A percentile compares a stretch with the other conserved stretches of the same genome.
These are phyloP conservation scores for Taphrina confusa DNA, from an alignment of 1,139 yeast genomes.

Conservation along the genomic window DNA sequence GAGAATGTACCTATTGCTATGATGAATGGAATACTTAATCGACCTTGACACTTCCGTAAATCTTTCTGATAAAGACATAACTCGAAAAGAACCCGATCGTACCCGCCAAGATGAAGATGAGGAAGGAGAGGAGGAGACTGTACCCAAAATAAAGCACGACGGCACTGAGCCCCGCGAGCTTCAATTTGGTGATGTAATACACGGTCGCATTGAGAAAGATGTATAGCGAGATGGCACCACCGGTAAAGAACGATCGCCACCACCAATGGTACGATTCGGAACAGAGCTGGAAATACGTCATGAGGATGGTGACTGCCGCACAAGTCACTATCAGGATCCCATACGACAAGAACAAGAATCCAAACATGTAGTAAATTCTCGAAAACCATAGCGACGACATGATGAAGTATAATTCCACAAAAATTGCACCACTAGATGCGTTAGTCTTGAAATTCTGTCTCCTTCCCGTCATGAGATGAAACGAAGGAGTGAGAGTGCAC, in stretches of 20 bases:
- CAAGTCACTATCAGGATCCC: constrained; percentile 76
- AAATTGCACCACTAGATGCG: constrained; percentile 35
- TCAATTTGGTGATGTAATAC: constrained; percentile 52
- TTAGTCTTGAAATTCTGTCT: constrained; percentile 23
- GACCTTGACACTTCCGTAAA: constrained; percentile 15
- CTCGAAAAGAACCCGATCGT: constrained; percentile 79
- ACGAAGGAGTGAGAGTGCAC: neutral
- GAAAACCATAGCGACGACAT: constrained; percentile 92
- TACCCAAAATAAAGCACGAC: constrained; percentile 83
- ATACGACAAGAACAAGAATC: constrained; percentile 87
- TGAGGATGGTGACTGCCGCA: constrained; percentile 72
- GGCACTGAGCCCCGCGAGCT: constrained; percentile 75
- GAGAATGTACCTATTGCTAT: too few species aligned
- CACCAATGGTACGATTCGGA: constrained; percentile 90
- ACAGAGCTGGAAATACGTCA: constrained; percentile 82
- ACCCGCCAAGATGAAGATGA: constrained; percentile 83
- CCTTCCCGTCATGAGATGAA: too few species aligned
- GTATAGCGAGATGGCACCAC: constrained; percentile 87
- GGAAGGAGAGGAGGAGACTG: constrained; percentile 66
- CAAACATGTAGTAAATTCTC: constrained; percentile 94
- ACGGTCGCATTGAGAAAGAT: constrained; percentile 80
- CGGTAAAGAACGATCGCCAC: constrained; percentile 85
- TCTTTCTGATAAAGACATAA: constrained; percentile 67
- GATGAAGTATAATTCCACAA: constrained; percentile 83
- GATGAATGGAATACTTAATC: neutral